These are phyloP conservation scores for Suhomyces emberorum DNA, from an alignment of 805 yeast species.

Conservation along the genomic window DNA sequence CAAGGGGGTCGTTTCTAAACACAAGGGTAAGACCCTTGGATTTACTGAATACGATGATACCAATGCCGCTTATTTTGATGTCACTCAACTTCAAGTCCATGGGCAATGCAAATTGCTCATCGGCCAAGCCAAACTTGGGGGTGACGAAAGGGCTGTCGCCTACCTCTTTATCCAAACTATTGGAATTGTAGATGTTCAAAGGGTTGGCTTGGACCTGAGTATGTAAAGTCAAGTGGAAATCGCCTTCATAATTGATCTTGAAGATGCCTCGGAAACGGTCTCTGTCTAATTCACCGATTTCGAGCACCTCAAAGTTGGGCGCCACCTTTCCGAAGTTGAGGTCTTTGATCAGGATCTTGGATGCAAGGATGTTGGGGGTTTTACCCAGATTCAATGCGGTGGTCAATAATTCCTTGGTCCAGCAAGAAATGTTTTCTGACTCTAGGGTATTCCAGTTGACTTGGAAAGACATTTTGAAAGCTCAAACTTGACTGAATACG, in stretches of 20 bases:
- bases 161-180: conserved; percentile 35
- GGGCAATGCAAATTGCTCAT: conserved; percentile 72
- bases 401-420: conserved; percentile 63
- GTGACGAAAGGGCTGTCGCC: conserved; percentile 47
- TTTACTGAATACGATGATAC: conserved; percentile 77
- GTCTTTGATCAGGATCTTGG: conserved; percentile 63
- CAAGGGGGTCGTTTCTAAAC: conserved; percentile 85
- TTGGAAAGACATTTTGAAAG: conserved; percentile 73
- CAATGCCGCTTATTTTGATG: conserved; percentile 73
- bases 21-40: conserved; percentile 83
- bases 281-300: conserved; percentile 74
- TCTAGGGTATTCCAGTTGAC: conserved; percentile 77
- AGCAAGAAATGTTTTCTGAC: conserved; percentile 55
- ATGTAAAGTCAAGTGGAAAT: conserved; percentile 68
- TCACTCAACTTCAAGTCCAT: conserved; percentile 71
- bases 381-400: conserved; percentile 73
- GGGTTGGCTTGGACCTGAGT: conserved; percentile 86
- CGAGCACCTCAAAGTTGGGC: conserved; percentile 74
- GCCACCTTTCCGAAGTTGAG: conserved; percentile 71
- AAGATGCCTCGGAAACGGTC: conserved; percentile 81
- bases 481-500: too few relatives aligned
- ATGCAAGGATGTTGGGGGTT: conserved; percentile 66
- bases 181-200: conserved; percentile 59
- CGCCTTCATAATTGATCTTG: conserved; percentile 72
- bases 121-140: conserved; percentile 65